A percentile compares a stretch with the other conserved stretches of the same genome.
phyloP scores from a whole-genome alignment of 2,329 filamentous ascomycete genomes.

The Pseudocercospora fuligena region DNA sequence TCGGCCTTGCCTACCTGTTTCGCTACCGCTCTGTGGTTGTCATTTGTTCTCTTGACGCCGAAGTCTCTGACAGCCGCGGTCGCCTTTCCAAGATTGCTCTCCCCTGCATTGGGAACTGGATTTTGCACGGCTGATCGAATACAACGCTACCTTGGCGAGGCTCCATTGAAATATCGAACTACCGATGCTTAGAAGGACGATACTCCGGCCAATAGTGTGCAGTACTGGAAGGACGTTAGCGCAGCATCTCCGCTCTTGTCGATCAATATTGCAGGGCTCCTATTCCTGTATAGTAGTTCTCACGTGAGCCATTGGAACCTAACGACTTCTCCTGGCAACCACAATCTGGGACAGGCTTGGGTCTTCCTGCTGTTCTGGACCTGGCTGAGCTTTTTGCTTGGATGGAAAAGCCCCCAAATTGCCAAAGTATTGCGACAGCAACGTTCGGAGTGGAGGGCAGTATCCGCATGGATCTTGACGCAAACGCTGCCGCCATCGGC shows the following conservation, averaged over 20 bases:
- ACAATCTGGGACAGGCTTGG: neutral
- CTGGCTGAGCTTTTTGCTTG: neutral
- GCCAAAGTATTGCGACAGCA: neutral
- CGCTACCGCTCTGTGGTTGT: neutral
- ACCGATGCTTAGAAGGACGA: neutral
- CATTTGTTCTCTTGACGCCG: neutral
- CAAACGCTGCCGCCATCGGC: neutral
- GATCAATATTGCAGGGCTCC: constrained; percentile 5
- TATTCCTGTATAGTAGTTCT: neutral
- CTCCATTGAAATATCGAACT: neutral
- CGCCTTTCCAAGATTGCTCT: neutral
- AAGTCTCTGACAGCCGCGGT: neutral
- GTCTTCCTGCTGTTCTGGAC: neutral
- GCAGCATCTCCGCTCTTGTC: neutral
- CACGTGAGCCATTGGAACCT: neutral
- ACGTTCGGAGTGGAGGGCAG: neutral
- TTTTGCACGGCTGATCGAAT: neutral
- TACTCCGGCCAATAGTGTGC: neutral
- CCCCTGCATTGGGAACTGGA: neutral
- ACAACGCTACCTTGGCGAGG: neutral
- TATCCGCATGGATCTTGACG: constrained; percentile 3
- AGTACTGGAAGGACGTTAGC: neutral
- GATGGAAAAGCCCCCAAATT: neutral
- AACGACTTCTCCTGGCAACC: constrained; percentile 5
- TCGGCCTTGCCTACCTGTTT: neutral